Evolutionary conservation across 805 yeast genomes (phyloP).

Genomic region (Cyberlindnera mycetangii): DNA sequence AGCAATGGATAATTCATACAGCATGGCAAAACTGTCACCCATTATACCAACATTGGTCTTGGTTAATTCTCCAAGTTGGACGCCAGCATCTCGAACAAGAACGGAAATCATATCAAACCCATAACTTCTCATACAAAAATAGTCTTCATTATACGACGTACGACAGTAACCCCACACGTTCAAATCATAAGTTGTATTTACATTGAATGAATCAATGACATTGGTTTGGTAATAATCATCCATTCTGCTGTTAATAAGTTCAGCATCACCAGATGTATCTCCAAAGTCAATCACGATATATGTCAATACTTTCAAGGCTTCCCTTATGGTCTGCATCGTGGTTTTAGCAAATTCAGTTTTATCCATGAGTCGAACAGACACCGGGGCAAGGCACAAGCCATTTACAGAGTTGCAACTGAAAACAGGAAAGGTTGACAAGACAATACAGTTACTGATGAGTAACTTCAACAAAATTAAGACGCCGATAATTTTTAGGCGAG

Average conservation of each 20-base stretch:
- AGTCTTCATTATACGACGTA: slow-evolving; percentile 21
- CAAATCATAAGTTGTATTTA: slow-evolving; percentile 39
- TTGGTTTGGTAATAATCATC: slow-evolving; percentile 29
- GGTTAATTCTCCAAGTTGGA: slow-evolving; percentile 41
- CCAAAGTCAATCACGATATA: slow-evolving; percentile 46
- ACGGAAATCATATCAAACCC: slow-evolving; percentile 49
- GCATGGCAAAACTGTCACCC: slow-evolving; percentile 40
- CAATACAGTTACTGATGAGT: slow-evolving; percentile 2
- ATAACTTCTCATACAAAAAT: slow-evolving; percentile 34
- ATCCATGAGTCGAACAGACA: slow-evolving; percentile 38
- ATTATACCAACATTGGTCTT: slow-evolving; percentile 37
- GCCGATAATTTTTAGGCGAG: neutral
- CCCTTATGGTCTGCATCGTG: slow-evolving; percentile 35
- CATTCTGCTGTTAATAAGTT: slow-evolving; percentile 21
- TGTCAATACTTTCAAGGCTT: slow-evolving; percentile 42
- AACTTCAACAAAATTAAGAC: neutral
- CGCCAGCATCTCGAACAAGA: slow-evolving; percentile 48
- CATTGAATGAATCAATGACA: slow-evolving; percentile 44
- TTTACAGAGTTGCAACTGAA: slow-evolving; percentile 32
- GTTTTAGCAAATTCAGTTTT: slow-evolving; percentile 34
- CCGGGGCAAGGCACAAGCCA: slow-evolving; percentile 41
- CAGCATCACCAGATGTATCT: slow-evolving; percentile 20
- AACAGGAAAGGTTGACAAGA: slow-evolving; percentile 18
- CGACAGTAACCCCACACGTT: slow-evolving; percentile 51
- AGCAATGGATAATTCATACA: slow-evolving; percentile 36